These are phyloP conservation scores for Colletotrichum graminicola DNA, from an alignment of 2,329 filamentous ascomycete genomes.

Conservation along the genomic window DNA sequence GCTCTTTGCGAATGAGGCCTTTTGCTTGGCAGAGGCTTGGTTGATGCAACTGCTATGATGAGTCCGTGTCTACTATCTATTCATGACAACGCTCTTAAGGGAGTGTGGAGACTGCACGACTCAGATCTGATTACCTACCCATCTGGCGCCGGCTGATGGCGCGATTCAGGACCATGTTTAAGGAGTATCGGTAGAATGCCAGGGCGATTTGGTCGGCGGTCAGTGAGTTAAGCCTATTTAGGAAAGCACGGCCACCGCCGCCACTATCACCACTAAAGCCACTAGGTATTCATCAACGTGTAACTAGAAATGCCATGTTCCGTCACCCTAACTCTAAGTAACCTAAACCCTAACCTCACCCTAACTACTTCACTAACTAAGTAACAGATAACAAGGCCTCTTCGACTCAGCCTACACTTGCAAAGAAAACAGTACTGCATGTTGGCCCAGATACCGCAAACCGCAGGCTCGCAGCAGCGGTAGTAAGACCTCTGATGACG, in stretches of 20 bases:
- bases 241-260: no score
- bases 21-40: neutral
- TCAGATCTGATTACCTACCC: neutral
- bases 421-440: conserved; percentile 40
- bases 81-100: neutral
- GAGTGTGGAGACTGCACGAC: neutral
- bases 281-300: no score
- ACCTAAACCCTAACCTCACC: no score
- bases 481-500: conserved; percentile 44
- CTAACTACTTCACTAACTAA: no score
- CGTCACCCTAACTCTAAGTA: no score
- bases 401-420: conserved; percentile 4
- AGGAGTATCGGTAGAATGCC: no score
- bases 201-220: no score
- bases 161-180: no score
- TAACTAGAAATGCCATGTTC: no score
- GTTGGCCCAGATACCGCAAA: conserved; percentile 37
- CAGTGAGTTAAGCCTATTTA: no score
- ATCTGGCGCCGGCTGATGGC: no score
- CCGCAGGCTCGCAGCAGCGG: conserved; percentile 22
- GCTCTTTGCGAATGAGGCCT: neutral
- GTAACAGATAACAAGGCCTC: neutral
- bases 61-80: neutral
- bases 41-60: neutral
- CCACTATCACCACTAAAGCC: no score